Conservation (phyloP, 23 red algal species). For the Agarophyton chilense region DNA sequence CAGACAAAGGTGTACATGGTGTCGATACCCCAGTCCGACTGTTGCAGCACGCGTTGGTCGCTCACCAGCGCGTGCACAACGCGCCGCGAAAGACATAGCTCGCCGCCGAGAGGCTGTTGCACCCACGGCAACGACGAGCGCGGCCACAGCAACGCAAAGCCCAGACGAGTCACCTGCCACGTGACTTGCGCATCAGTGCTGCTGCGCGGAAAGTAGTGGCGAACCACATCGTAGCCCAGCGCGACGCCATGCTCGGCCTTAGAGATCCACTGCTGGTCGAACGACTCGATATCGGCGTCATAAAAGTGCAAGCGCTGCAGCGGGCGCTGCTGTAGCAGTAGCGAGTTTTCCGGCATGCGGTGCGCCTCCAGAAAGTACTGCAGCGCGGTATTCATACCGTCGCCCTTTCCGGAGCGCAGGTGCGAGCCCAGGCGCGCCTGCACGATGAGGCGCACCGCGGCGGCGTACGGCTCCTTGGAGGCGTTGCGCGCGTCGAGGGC, state of each 20-base stretch:
- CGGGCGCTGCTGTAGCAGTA: conserved; percentile 9
- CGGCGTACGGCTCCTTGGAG: not conserved
- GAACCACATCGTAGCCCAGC: conserved; percentile 74
- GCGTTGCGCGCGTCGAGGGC: conserved; percentile 1
- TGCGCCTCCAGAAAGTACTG: conserved; percentile 62
- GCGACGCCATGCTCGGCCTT: conserved; percentile 70
- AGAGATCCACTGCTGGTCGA: conserved; percentile 55
- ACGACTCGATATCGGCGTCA: conserved; percentile 83
- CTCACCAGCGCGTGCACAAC: conserved; percentile 42
- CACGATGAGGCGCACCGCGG: conserved; percentile 8
- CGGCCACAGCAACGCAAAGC: conserved; percentile 76
- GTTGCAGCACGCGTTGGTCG: conserved; percentile 44
- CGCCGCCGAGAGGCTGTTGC: conserved; percentile 79
- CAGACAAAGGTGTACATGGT: conserved; percentile 80
- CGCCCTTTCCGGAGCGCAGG: conserved; percentile 76
- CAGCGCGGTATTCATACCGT: conserved; percentile 81
- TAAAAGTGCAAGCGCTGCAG: conserved; percentile 78
- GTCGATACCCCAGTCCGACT: conserved; percentile 83
- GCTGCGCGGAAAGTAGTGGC: conserved; percentile 74
- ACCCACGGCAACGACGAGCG: conserved; percentile 56
- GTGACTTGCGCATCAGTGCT: conserved; percentile 80
- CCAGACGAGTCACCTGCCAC: conserved; percentile 73
- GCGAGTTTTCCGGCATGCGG: not conserved
- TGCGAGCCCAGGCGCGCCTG: conserved; percentile 49
- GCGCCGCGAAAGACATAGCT: conserved; percentile 60